Evolutionary conservation across 352 stramenopile species (phyloP).

Genomic region (Peronospora tabacina): DNA sequence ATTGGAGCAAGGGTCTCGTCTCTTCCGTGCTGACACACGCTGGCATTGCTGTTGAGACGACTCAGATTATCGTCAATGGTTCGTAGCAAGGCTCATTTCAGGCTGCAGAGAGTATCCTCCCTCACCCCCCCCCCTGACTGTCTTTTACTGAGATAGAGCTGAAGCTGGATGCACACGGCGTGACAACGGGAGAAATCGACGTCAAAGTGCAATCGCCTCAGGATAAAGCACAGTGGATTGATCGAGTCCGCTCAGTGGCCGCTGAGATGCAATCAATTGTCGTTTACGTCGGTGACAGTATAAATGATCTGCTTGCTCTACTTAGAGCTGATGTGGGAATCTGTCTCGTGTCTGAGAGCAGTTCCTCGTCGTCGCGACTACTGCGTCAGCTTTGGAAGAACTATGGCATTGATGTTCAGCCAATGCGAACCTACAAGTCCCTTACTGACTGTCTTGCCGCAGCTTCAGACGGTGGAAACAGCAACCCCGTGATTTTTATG

Average conservation of each 20-base stretch:
- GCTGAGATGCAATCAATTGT: constrained; percentile 5
- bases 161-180: constrained; percentile 25
- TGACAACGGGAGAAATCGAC: constrained; percentile 48
- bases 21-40: constrained; percentile 17
- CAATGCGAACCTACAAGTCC: constrained; percentile 16
- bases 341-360: constrained; percentile 17
- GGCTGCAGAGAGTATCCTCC: neutral
- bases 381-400: constrained; percentile 15
- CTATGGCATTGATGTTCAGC: constrained; percentile 31
- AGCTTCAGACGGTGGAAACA: neutral
- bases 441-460: constrained; percentile 12
- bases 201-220: constrained; percentile 44
- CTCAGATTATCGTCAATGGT: constrained; percentile 53
- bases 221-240: constrained; percentile 45
- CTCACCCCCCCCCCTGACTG: too few species aligned
- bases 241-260: constrained; percentile 7
- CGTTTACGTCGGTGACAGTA: constrained; percentile 65
- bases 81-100: neutral
- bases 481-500: constrained; percentile 22
- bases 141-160: constrained; percentile 33
- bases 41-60: neutral
- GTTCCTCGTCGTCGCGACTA: constrained; percentile 11
- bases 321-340: constrained; percentile 56
- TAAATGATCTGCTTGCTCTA: constrained; percentile 57
- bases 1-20: constrained; percentile 56